Evolutionary conservation across 805 yeast genomes (phyloP).

Genomic region (Candida palmyrensis): DNA sequence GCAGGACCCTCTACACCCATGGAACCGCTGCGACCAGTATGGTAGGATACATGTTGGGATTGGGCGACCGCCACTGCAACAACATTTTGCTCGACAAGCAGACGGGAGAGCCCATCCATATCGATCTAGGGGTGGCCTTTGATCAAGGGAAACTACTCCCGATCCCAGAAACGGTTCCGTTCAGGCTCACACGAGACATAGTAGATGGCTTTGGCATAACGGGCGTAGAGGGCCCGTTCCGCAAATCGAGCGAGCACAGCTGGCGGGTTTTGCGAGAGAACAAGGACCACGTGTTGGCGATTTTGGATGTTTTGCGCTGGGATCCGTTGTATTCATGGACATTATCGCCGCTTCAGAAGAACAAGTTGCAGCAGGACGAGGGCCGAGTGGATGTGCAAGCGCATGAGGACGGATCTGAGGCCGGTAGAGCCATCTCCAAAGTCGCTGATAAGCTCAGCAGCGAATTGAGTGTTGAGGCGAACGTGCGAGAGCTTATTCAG

Average conservation of each 20-base stretch:
- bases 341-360: conserved; percentile 65
- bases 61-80: conserved; percentile 94
- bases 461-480: conserved; percentile 77
- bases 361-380: conserved; percentile 45
- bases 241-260: conserved; percentile 67
- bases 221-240: conserved; percentile 78
- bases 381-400: conserved; percentile 11
- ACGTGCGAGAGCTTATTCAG: conserved; percentile 71
- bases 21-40: conserved; percentile 85
- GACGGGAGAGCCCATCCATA: conserved; percentile 93
- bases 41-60: conserved; percentile 81
- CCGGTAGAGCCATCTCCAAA: conserved; percentile 67
- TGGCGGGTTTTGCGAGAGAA: conserved; percentile 62
- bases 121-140: conserved; percentile 93
- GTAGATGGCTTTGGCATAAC: conserved; percentile 85
- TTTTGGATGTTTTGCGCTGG: conserved; percentile 79
- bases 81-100: conserved; percentile 74
- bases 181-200: conserved; percentile 82
- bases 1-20: conserved; percentile 59
- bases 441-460: conserved; percentile 65
- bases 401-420: conserved; percentile 58
- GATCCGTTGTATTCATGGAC: conserved; percentile 95
- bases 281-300: conserved; percentile 66
- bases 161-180: conserved; percentile 92
- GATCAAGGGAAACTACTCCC: conserved; percentile 85